A percentile compares a stretch with the other conserved stretches of the same genome.
Conservation (phyloP, 805 yeast species). For the Tetrapisispora fleetii region DNA sequence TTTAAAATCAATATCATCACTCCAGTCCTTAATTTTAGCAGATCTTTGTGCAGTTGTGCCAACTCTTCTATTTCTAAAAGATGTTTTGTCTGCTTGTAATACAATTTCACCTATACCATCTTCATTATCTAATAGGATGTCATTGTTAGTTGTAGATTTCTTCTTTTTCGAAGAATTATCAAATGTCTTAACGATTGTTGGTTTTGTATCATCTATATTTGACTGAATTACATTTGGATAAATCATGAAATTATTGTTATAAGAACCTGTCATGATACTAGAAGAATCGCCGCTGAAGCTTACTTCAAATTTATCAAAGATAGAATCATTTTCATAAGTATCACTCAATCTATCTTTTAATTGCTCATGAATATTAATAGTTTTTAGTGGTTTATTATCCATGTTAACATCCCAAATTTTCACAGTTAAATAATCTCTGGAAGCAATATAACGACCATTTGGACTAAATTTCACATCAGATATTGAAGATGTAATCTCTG, state of each 20-base stretch:
- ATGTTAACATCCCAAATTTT: slow-evolving; percentile 97
- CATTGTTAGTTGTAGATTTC: slow-evolving; percentile 3
- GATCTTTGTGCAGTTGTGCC: slow-evolving; percentile 35
- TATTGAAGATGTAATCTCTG: slow-evolving; percentile 91
- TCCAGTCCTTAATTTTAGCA: slow-evolving; percentile 36
- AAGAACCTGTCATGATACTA: slow-evolving; percentile 92
- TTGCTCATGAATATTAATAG: slow-evolving; percentile 92
- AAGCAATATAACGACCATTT: slow-evolving; percentile 91
- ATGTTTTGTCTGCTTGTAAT: slow-evolving; percentile 95
- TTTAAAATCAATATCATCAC: slow-evolving; percentile 82
- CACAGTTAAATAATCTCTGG: slow-evolving; percentile 94
- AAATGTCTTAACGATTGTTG: slow-evolving; percentile 11
- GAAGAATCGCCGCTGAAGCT: slow-evolving; percentile 88
- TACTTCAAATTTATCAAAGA: slow-evolving; percentile 96
- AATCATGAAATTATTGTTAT: slow-evolving; percentile 93
- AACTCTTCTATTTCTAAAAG: slow-evolving; percentile 54
- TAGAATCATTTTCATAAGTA: slow-evolving; percentile 96
- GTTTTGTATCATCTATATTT: slow-evolving; percentile 9
- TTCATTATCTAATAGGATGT: slow-evolving; percentile 5
- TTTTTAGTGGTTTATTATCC: slow-evolving; percentile 91
- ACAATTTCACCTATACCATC: slow-evolving; percentile 46
- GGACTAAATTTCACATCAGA: slow-evolving; percentile 87
- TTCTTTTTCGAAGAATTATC: slow-evolving; percentile 4
- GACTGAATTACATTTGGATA: slow-evolving; percentile 70
- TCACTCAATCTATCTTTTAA: slow-evolving; percentile 89